A percentile compares a stretch with the other conserved stretches of the same genome.
These are phyloP conservation scores for Tylopilus plumbeoviolaceoides DNA, from an alignment of 768 basidiomycete genomes.

Conservation along the genomic window DNA sequence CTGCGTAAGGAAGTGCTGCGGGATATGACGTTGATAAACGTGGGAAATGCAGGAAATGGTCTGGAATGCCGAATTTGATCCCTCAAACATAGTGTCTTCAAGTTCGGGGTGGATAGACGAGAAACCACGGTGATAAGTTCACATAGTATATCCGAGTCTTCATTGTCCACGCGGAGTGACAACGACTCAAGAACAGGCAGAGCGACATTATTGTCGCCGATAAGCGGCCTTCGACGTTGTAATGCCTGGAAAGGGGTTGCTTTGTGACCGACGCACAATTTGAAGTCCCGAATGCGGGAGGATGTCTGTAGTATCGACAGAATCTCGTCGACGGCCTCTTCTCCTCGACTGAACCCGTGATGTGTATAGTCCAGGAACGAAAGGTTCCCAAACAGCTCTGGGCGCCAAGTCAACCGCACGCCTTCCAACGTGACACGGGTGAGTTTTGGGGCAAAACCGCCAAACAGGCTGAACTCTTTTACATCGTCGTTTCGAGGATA, in stretches of 20 bases:
- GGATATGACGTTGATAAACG: conserved; percentile 6
- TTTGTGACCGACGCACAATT: conserved; percentile 49
- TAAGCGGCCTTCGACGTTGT: conserved; percentile 12
- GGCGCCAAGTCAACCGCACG: conserved; percentile 58
- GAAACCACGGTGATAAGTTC: conserved; percentile 53
- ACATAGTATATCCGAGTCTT: conserved; percentile 60
- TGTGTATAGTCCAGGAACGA: conserved; percentile 68
- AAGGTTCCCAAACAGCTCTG: conserved; percentile 58
- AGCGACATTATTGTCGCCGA: conserved; percentile 31
- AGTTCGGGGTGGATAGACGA: conserved; percentile 45
- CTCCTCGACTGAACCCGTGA: conserved; percentile 60
- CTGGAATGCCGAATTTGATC: conserved; percentile 27
- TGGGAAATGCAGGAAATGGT: conserved; percentile 41
- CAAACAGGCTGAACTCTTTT: conserved; percentile 64
- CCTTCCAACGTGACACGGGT: conserved; percentile 57
- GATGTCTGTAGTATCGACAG: conserved; percentile 56
- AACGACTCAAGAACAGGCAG: conserved; percentile 48
- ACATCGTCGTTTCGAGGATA: conserved; percentile 65
- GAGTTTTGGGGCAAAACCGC: conserved; percentile 55
- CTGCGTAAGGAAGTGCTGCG: conserved; percentile 6
- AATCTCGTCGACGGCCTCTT: conserved; percentile 54
- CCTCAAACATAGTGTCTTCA: conserved; percentile 45
- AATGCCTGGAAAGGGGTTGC: conserved; percentile 15
- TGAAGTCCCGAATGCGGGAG: conserved; percentile 47
- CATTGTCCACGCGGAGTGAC: conserved; percentile 46